A percentile compares a stretch with the other conserved stretches of the same genome.
Conservation (phyloP, 345 rosid genomes). For the Boechera divaricarpa region DNA sequence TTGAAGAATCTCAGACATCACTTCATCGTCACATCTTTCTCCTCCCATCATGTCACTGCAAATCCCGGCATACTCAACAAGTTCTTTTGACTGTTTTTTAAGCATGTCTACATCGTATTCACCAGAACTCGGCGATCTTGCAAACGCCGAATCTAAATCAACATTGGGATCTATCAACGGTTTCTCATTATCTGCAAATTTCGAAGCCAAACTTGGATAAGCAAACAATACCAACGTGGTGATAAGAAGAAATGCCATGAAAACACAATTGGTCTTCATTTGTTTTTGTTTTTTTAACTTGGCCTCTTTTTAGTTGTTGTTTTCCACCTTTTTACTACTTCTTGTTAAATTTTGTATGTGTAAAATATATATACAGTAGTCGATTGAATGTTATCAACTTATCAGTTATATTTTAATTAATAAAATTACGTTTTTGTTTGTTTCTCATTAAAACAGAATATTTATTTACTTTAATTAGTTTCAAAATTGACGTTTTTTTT, state of each 20-base stretch:
- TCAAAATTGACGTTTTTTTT: background rate
- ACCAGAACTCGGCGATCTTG: background rate
- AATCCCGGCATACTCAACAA: background rate
- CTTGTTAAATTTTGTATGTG: background rate
- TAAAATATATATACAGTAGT: background rate
- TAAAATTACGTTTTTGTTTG: slow-evolving; percentile 1
- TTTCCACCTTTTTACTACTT: background rate
- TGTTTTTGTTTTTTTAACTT: background rate
- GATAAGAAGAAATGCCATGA: background rate
- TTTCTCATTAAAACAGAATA: background rate
- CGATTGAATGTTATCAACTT: background rate
- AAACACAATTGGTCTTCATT: background rate
- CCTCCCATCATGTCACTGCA: background rate
- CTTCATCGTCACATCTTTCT: background rate
- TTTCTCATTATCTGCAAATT: background rate
- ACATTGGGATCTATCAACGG: slow-evolving; percentile 12
- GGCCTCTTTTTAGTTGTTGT: background rate
- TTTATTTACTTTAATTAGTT: background rate
- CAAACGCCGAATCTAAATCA: background rate
- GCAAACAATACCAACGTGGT: background rate
- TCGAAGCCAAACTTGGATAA: slow-evolving; percentile 2
- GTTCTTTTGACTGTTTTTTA: background rate
- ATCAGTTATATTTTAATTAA: background rate
- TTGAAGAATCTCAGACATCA: background rate
- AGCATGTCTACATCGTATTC: background rate